phyloP scores from a whole-genome alignment of 176 grass and related monocot genomes.

The Oryza punctata region DNA sequence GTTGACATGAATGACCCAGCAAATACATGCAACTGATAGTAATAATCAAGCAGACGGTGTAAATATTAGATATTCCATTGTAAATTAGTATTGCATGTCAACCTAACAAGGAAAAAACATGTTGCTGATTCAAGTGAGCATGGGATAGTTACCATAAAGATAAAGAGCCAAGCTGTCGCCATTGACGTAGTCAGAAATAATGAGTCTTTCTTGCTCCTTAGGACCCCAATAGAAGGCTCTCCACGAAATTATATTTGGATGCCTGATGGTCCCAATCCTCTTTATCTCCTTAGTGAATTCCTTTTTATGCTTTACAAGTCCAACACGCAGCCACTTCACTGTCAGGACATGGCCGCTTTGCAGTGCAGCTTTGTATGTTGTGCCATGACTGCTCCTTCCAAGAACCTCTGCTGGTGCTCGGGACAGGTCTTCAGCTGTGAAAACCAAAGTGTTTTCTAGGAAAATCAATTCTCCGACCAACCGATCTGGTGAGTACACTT shows the following conservation, averaged over 20 bases:
- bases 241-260: constrained; percentile 86
- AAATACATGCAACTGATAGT: not conserved
- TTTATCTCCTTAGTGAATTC: constrained; percentile 92
- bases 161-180: constrained; percentile 80
- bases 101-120: not conserved
- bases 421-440: constrained; percentile 88
- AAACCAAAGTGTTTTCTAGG: constrained; percentile 72
- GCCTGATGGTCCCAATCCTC: constrained; percentile 69
- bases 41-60: not conserved
- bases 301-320: constrained; percentile 86
- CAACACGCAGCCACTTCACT: constrained; percentile 92
- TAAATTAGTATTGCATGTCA: not conserved
- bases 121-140: constrained; percentile 20
- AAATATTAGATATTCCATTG: not conserved
- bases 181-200: constrained; percentile 79
- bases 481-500: constrained; percentile 88
- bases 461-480: constrained; percentile 86
- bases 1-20: not conserved
- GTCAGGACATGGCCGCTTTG: constrained; percentile 75
- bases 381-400: constrained; percentile 91
- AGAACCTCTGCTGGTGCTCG: constrained; percentile 88
- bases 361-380: constrained; percentile 76
- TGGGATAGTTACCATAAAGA: constrained; percentile 80
- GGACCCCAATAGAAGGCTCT: constrained; percentile 93
- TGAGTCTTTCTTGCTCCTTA: constrained; percentile 93